Evolutionary conservation across 192 early-diverging fungal genomes (phyloP).

Genomic region (Rhizoclosmatium globosum): DNA sequence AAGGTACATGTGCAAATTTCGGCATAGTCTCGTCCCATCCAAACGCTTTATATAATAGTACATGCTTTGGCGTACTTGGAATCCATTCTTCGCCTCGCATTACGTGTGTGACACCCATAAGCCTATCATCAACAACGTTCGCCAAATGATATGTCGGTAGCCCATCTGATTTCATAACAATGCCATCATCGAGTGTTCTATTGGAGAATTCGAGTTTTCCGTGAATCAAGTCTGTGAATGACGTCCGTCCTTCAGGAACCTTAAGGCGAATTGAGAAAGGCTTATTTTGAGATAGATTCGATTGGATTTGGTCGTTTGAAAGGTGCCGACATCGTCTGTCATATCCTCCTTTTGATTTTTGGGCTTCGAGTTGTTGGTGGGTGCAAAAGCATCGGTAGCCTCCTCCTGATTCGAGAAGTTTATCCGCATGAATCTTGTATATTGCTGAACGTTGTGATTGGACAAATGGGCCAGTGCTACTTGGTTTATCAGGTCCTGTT

Average conservation of each 20-base stretch:
- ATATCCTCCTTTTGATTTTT: slow-evolving; percentile 74
- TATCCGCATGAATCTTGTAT: slow-evolving; percentile 73
- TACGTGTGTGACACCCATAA: slow-evolving; percentile 93
- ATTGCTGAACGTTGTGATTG: slow-evolving; percentile 81
- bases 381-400: slow-evolving; percentile 94
- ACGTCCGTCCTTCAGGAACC: slow-evolving; percentile 63
- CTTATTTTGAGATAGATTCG: slow-evolving; percentile 60
- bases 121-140: slow-evolving; percentile 92
- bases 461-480: slow-evolving; percentile 68
- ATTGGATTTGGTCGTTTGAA: slow-evolving; percentile 69
- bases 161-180: slow-evolving; percentile 92
- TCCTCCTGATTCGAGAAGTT: slow-evolving; percentile 65
- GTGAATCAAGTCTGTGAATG: slow-evolving; percentile 78
- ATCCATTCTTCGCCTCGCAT: slow-evolving; percentile 97
- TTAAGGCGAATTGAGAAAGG: slow-evolving; percentile 80
- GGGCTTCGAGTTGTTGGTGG: slow-evolving; percentile 67
- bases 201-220: slow-evolving; percentile 75
- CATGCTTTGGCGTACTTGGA: slow-evolving; percentile 91
- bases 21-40: slow-evolving; percentile 74
- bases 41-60: slow-evolving; percentile 82
- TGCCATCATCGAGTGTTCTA: slow-evolving; percentile 82
- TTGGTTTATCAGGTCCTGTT: slow-evolving; percentile 65
- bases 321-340: slow-evolving; percentile 82
- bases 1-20: slow-evolving; percentile 85
- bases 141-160: slow-evolving; percentile 95